Conservation (phyloP, 2,329 filamentous ascomycete genomes). For the Trichoderma koningiopsis region DNA sequence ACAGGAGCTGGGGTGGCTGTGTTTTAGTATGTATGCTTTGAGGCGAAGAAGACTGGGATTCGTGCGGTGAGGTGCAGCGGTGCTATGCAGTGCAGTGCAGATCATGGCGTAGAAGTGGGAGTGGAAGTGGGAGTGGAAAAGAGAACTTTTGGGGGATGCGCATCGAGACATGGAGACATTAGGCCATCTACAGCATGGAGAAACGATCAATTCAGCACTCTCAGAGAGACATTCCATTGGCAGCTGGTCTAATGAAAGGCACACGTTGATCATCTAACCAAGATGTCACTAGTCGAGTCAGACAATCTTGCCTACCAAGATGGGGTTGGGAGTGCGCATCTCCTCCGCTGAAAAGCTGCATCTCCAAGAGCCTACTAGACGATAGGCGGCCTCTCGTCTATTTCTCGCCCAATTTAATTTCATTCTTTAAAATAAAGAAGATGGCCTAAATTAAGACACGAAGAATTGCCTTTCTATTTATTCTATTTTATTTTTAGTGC, state of each 20-base stretch:
- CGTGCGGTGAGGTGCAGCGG: not conserved
- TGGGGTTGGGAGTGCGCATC: not conserved
- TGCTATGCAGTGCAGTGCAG: not conserved
- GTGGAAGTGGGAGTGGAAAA: too few relatives aligned
- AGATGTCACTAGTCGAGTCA: not conserved
- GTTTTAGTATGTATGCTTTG: not conserved
- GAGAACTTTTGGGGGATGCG: not conserved
- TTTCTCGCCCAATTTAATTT: not conserved
- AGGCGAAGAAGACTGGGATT: not conserved
- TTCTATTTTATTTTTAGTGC: not conserved
- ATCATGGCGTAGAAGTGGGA: not conserved
- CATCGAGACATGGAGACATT: not conserved
- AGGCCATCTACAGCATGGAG: not conserved
- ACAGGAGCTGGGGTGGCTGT: not conserved
- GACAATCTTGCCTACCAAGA: not conserved
- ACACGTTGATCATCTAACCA: not conserved
- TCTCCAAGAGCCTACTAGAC: not conserved
- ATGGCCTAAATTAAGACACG: not conserved
- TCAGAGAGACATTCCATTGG: not conserved
- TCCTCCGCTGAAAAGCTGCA: not conserved
- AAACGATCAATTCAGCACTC: not conserved
- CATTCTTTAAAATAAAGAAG: not conserved
- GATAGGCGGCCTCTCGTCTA: constrained; percentile 20
- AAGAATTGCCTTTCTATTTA: not conserved
- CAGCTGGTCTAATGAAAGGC: not conserved